A percentile compares a stretch with the other conserved stretches of the same genome.
Conservation (phyloP, 768 basidiomycete genomes). For the Tylopilus vinaceipallidus region DNA sequence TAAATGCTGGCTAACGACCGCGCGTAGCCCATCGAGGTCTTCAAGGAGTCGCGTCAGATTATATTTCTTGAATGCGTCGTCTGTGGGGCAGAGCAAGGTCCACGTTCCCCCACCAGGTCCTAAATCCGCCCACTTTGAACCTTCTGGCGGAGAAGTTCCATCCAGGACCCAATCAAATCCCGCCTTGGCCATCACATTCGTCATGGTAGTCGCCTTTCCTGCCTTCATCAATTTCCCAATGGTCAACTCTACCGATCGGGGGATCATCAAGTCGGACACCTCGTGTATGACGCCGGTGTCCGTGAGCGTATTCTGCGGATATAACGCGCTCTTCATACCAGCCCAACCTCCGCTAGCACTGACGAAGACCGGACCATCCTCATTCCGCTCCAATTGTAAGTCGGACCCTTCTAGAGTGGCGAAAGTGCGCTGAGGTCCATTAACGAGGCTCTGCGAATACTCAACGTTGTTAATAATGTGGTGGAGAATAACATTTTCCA, state of each 20-base stretch:
- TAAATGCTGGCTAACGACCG: constrained; percentile 74
- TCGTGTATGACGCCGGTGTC: constrained; percentile 90
- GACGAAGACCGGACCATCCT: constrained; percentile 45
- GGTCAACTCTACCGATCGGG: constrained; percentile 81
- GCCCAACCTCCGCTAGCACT: constrained; percentile 78
- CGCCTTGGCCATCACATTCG: constrained; percentile 75
- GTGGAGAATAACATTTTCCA: constrained; percentile 83
- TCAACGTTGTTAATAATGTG: constrained; percentile 77
- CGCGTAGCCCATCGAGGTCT: constrained; percentile 50
- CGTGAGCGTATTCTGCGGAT: constrained; percentile 70
- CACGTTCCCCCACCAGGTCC: constrained; percentile 58
- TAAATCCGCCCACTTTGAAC: constrained; percentile 58
- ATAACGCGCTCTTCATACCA: constrained; percentile 59
- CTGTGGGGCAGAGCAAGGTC: constrained; percentile 89
- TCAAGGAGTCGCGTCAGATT: constrained; percentile 76
- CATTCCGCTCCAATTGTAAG: constrained; percentile 64
- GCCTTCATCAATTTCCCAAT: constrained; percentile 89
- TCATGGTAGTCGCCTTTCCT: constrained; percentile 87
- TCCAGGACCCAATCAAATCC: constrained; percentile 91
- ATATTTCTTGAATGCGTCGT: constrained; percentile 85
- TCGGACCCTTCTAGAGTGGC: constrained; percentile 85
- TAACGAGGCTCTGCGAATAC: constrained; percentile 60
- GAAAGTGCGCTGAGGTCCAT: constrained; percentile 70
- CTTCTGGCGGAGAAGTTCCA: constrained; percentile 75
- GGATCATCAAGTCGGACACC: constrained; percentile 80